Conservation (phyloP, 495 filamentous ascomycete genomes). For the Ascodesmis nigricans region DNA sequence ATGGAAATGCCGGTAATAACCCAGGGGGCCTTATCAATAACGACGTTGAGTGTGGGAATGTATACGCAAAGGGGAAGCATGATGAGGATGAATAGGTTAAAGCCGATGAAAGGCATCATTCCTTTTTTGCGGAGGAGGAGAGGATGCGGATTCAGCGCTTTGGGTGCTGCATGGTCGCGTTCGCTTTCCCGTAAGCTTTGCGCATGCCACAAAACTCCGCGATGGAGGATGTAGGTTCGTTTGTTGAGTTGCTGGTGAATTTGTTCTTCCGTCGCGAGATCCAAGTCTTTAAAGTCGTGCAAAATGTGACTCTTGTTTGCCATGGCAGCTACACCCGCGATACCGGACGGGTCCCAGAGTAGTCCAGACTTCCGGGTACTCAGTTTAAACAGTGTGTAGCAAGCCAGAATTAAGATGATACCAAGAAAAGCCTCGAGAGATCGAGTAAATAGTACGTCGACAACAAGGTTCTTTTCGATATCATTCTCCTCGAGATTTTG, state of each 20-base stretch:
- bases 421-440: slow-evolving; percentile 29
- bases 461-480: slow-evolving; percentile 29
- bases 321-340: slow-evolving; percentile 54
- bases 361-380: slow-evolving; percentile 40
- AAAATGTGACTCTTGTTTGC: slow-evolving; percentile 48
- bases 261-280: slow-evolving; percentile 37
- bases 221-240: slow-evolving; percentile 44
- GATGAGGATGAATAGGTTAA: slow-evolving; percentile 22
- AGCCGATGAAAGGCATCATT: slow-evolving; percentile 36
- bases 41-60: slow-evolving; percentile 26
- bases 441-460: slow-evolving; percentile 38
- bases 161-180: slow-evolving; percentile 23
- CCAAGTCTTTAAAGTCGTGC: slow-evolving; percentile 50
- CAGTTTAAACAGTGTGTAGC: slow-evolving; percentile 19
- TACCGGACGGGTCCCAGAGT: slow-evolving; percentile 44
- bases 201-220: slow-evolving; percentile 40
- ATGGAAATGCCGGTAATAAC: slow-evolving; percentile 39
- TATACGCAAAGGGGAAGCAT: slow-evolving; percentile 37
- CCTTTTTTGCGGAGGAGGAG: slow-evolving; percentile 40
- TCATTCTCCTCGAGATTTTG: slow-evolving; percentile 8
- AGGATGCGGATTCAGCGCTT: slow-evolving; percentile 40
- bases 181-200: slow-evolving; percentile 26
- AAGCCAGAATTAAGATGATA: slow-evolving; percentile 32
- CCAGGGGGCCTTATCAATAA: slow-evolving; percentile 41
- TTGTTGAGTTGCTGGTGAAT: slow-evolving; percentile 43